phyloP scores from a whole-genome alignment of 352 stramenopile species.

The Globisporangium splendens region DNA sequence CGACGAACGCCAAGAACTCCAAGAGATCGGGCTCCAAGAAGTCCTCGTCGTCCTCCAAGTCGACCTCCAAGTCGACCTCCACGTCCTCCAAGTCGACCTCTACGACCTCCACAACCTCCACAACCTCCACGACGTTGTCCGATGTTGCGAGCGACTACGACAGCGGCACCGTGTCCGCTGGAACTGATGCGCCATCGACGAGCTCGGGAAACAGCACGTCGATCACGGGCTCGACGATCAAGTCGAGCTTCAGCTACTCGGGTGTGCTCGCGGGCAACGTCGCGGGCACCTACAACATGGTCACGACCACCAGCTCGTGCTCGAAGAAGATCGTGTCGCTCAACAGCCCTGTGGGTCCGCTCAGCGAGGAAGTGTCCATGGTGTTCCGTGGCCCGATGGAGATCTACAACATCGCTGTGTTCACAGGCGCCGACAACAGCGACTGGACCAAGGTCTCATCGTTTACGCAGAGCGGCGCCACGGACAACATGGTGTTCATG shows the following conservation, averaged over 20 bases:
- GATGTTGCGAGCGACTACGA: background rate
- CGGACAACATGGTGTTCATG: constrained; percentile 67
- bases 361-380: constrained; percentile 58
- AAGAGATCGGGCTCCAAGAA: background rate
- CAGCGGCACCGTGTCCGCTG: constrained; percentile 8
- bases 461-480: constrained; percentile 30
- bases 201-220: constrained; percentile 40
- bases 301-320: constrained; percentile 36
- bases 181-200: constrained; percentile 27
- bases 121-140: background rate
- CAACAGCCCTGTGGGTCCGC: constrained; percentile 46
- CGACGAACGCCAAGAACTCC: background rate
- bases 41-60: constrained; percentile 2
- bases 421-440: constrained; percentile 14
- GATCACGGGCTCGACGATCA: constrained; percentile 40
- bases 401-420: constrained; percentile 67
- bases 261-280: constrained; percentile 46
- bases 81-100: no score
- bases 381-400: constrained; percentile 61
- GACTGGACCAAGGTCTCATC: constrained; percentile 30
- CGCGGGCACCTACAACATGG: constrained; percentile 42
- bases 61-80: no score
- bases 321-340: constrained; percentile 32
- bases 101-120: no score
- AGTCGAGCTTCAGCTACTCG: constrained; percentile 45